phyloP scores from a whole-genome alignment of 331 rosid species.

The Cydonia oblonga region DNA sequence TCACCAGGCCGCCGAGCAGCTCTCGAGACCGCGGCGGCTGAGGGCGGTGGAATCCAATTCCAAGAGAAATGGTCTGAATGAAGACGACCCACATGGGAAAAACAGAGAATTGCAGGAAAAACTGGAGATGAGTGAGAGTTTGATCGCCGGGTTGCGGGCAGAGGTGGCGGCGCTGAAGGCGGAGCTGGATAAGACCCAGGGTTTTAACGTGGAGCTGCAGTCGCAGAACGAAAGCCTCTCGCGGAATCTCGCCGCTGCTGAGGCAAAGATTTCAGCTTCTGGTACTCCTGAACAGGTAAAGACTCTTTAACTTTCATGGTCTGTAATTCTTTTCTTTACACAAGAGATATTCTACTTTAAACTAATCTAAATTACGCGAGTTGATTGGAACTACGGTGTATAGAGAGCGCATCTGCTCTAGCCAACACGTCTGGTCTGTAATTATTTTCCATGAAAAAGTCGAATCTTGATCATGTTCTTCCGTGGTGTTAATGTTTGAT shows the following conservation, averaged over 20 bases:
- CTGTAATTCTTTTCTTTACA: neutral
- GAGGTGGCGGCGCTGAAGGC: slow-evolving; percentile 50
- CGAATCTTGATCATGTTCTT: neutral
- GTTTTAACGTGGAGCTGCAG: slow-evolving; percentile 48
- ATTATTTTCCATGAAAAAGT: neutral
- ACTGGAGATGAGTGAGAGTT: slow-evolving; percentile 37
- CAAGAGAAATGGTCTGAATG: slow-evolving; percentile 11
- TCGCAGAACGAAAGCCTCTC: slow-evolving; percentile 43
- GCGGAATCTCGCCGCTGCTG: slow-evolving; percentile 52
- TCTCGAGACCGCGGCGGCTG: slow-evolving; percentile 24
- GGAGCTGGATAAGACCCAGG: slow-evolving; percentile 50
- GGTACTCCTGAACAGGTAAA: slow-evolving; percentile 40
- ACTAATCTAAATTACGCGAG: neutral
- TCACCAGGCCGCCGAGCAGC: slow-evolving; percentile 32
- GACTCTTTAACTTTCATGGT: neutral
- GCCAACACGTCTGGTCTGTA: neutral
- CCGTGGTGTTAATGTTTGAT: neutral
- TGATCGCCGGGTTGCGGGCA: slow-evolving; percentile 46
- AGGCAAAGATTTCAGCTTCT: slow-evolving; percentile 39
- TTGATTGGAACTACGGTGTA: neutral
- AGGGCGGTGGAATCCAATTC: slow-evolving; percentile 13
- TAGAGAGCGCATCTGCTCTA: neutral
- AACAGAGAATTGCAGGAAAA: slow-evolving; percentile 40
- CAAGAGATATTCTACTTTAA: neutral
- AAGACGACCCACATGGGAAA: slow-evolving; percentile 35